Evolutionary conservation across 305 asterid species (phyloP), one percentile per base, ranked within the genome.

Genomic region (Solanum hybrid): DNA sequence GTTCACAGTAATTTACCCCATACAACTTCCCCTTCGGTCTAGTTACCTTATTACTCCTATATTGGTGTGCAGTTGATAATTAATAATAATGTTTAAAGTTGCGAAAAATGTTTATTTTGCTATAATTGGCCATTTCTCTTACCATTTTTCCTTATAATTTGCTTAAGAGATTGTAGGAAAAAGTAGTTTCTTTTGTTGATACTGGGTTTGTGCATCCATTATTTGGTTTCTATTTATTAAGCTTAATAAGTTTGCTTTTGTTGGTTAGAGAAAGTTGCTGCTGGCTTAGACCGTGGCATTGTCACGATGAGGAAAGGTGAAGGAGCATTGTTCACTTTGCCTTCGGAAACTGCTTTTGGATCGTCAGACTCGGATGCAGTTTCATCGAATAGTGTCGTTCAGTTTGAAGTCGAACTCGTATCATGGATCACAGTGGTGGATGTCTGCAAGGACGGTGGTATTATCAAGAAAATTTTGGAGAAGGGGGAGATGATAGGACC

Each of bases 281-380:
- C 86, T 79, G 97, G 97, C 87, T 87, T 94, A 90, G 91, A 94
- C 90, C 90, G 89, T 77, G 98, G 97, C 87, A 93, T 96, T 89
- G 89, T 91, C 75, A 95, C 98, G 34, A 96, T 96, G 98, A 95
- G 89, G 91, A 96, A 91, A 92, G 97, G 96, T 69, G 97, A 96
- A 92, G 90, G 40, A 14, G 95, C 97, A 73, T 83, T 92, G 87
- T 96, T 95, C 94, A 94, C 93, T 7, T 89, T 95, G 81, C 95
- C 94, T 61, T 93, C 92, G 5, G 95, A 93, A 88, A 78, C 93
- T 73, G 96, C 92, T 51, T 92, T 89, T 86, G 95, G 95, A 76
- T 93, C 64, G 46, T 87, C 90, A 88, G 95, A 94, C 34, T 37
- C 81, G 22, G 87, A 91, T 80, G 92, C 90, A 8, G 93, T 95